A percentile compares a stretch with the other conserved stretches of the same genome.
Conservation (phyloP, 192 early-diverging fungal genomes). For the Entomortierella beljakovae region DNA sequence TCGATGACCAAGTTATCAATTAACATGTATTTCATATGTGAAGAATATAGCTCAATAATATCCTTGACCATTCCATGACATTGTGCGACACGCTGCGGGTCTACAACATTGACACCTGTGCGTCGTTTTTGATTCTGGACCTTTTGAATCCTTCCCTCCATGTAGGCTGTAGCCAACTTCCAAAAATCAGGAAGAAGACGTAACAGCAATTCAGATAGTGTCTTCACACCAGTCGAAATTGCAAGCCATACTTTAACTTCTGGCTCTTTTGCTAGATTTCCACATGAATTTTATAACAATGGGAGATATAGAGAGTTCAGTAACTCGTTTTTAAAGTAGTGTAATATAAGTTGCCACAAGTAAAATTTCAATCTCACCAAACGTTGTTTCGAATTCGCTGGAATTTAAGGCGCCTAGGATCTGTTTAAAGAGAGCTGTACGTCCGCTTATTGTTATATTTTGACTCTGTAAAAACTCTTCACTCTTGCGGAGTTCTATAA, state of each 20-base stretch:
- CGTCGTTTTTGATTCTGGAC: constrained; percentile 49
- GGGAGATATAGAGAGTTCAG: neutral
- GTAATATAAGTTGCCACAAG: too few relatives aligned
- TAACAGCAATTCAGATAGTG: constrained; percentile 79
- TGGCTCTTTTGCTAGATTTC: constrained; percentile 64
- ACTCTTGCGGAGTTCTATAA: constrained; percentile 59
- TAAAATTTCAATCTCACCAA: constrained; percentile 23
- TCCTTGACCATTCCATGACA: constrained; percentile 75
- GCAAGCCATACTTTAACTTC: constrained; percentile 81
- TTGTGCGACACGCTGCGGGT: constrained; percentile 71
- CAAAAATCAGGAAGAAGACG: constrained; percentile 92
- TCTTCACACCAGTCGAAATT: constrained; percentile 74
- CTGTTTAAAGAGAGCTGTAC: constrained; percentile 39
- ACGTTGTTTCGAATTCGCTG: constrained; percentile 44
- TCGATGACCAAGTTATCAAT: constrained; percentile 55
- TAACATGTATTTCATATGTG: constrained; percentile 67
- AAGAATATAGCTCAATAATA: constrained; percentile 70
- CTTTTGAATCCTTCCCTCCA: constrained; percentile 84
- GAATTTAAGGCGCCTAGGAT: constrained; percentile 36
- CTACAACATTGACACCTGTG: constrained; percentile 55
- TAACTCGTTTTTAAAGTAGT: neutral
- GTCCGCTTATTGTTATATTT: constrained; percentile 24
- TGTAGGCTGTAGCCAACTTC: constrained; percentile 87
- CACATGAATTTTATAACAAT: too few relatives aligned
- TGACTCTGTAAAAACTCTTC: constrained; percentile 38